Evolutionary conservation across 805 yeast species (phyloP), one percentile per base, ranked within the genome.

Genomic region (Saturnispora diversa): DNA sequence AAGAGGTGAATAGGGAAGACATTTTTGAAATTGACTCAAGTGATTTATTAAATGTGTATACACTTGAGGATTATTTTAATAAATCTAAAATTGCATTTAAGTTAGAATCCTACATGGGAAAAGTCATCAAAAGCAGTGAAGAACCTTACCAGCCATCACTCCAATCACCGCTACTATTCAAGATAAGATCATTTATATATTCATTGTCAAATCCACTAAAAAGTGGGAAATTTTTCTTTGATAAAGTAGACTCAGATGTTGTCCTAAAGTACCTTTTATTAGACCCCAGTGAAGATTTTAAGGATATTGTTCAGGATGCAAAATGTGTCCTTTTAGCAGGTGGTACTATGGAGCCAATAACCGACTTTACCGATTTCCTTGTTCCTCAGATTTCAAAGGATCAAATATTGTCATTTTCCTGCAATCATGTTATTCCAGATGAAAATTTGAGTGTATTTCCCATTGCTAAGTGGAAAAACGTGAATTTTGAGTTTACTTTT

Each of bases 261-360:
- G 52, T 64, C 2, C 50, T 88, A 39, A 75, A 77, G 43, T 88
- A 87, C 52, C 70, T 85, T 68, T 63, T 86, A 6, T 63, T 88
- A 6, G 95, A 87, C 52, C 94, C 96, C 3, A 76, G 85, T 40
- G 74, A 73, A 35, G 65, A 74, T 3, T 85, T 88, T 54, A 65
- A 68, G 40, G 79, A 77, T 2, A 66, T 90, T 3, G 74, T 84
- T 0, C 75, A 75, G 3, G 71, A 75, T 11, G 68, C 86, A 0
- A 69, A 69, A 47, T 80, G 88, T 56, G 81, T 88, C 0, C 65
- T 90, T 2, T 56, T 88, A 3, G 92, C 95, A 2, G 97, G 97
- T 26, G 97, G 97, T 11, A 88, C 97, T 0, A 85, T 87, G 95
- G 90, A 84, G 54, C 97, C 97, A 0, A 66, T 78, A 25, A 53